Evolutionary conservation across 352 stramenopile genomes (phyloP).

Genomic region (Globisporangium iwayamae): DNA sequence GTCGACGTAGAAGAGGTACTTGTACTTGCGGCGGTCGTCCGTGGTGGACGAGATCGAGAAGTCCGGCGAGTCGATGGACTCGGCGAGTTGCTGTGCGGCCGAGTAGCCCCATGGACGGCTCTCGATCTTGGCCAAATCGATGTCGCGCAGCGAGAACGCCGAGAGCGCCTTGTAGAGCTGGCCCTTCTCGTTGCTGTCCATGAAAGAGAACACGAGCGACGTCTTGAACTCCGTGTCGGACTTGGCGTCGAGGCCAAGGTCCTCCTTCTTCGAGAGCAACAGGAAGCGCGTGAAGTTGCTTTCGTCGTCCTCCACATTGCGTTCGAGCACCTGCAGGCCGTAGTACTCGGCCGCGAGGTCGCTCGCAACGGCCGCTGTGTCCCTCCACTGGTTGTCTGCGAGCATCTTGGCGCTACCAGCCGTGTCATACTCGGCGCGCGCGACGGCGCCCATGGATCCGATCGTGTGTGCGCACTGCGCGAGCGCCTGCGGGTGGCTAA

Average conservation of each 20-base stretch:
- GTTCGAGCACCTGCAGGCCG: constrained; percentile 87
- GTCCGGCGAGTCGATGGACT: constrained; percentile 24
- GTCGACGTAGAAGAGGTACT: constrained; percentile 80
- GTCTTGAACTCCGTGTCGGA: constrained; percentile 56
- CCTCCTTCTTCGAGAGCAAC: constrained; percentile 68
- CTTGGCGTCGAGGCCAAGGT: constrained; percentile 29
- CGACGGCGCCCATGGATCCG: constrained; percentile 70
- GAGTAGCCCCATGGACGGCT: constrained; percentile 59
- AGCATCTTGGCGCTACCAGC: constrained; percentile 97
- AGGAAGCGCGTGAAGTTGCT: constrained; percentile 96
- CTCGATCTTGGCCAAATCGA: constrained; percentile 76
- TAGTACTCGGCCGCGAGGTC: constrained; percentile 95
- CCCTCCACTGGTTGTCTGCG: constrained; percentile 77
- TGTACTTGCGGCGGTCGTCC: constrained; percentile 53
- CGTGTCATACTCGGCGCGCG: constrained; percentile 94
- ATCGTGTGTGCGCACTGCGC: constrained; percentile 97
- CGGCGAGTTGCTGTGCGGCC: constrained; percentile 49
- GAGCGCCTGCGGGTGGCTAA: constrained; percentile 95
- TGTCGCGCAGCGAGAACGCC: constrained; percentile 57
- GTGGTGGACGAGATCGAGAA: constrained; percentile 24
- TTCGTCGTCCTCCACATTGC: constrained; percentile 85
- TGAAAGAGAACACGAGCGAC: constrained; percentile 73
- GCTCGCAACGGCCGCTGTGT: constrained; percentile 92
- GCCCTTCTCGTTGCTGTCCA: constrained; percentile 51
- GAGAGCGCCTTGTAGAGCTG: constrained; percentile 61